phyloP scores from a whole-genome alignment of 2,329 filamentous ascomycete genomes.

The Intubia oerlemansii region DNA sequence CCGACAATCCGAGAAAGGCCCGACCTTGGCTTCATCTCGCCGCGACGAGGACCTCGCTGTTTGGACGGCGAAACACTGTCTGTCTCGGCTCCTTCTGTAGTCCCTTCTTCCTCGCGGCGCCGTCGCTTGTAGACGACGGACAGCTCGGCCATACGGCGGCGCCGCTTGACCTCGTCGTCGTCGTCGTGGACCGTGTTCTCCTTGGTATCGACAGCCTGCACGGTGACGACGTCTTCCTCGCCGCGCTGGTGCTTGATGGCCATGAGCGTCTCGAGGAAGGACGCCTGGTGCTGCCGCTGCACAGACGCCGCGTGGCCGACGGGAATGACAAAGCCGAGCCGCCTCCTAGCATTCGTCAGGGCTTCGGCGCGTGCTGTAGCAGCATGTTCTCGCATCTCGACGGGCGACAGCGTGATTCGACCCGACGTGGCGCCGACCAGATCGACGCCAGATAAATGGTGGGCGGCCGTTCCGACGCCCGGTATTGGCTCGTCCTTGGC shows the following conservation, averaged over 20 bases:
- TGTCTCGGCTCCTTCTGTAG: too few species aligned
- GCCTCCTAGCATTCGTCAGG: constrained; percentile 1
- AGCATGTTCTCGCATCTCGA: constrained; percentile 5
- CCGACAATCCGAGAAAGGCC: too few species aligned
- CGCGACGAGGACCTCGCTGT: too few species aligned
- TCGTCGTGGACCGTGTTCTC: constrained; percentile 3
- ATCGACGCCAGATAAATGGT: too few species aligned
- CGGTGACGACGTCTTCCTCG: constrained; percentile 9
- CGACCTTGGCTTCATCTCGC: too few species aligned
- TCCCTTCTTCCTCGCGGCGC: too few species aligned
- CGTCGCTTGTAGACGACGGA: too few species aligned
- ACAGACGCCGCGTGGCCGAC: constrained; percentile 5
- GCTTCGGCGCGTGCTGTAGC: not conserved
- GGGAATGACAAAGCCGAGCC: constrained; percentile 8
- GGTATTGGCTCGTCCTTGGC: not conserved
- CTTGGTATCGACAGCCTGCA: constrained; percentile 7
- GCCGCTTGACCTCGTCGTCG: constrained; percentile 1
- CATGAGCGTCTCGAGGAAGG: constrained; percentile 10
- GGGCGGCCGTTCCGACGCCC: not conserved
- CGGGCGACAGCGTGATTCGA: constrained; percentile 7
- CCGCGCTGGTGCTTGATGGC: constrained; percentile 8
- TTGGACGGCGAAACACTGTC: too few species aligned
- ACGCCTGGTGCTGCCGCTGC: constrained; percentile 7
- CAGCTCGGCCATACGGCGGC: too few species aligned
- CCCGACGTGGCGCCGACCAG: constrained; percentile 12